Conservation (phyloP, 495 filamentous ascomycete species). For the Trichoderma virens region DNA sequence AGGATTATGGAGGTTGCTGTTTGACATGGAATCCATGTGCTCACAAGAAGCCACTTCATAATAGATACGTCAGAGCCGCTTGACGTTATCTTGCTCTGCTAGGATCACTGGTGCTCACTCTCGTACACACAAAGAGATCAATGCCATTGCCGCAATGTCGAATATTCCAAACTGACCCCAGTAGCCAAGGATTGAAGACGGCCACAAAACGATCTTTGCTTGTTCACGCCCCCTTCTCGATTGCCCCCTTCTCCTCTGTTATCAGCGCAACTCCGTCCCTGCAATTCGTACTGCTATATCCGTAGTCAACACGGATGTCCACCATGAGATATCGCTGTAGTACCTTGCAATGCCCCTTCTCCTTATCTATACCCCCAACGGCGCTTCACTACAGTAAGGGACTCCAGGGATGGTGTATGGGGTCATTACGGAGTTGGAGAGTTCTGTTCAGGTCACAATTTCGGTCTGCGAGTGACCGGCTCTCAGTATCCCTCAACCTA, state of each 20-base stretch:
- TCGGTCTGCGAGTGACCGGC: background rate
- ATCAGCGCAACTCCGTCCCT: background rate
- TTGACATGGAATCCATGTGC: no score
- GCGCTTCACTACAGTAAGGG: background rate
- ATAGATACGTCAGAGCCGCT: no score
- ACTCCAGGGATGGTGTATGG: background rate
- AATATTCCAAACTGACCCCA: background rate
- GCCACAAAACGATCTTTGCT: background rate
- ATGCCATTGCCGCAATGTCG: background rate
- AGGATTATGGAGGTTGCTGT: no score
- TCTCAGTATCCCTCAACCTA: background rate
- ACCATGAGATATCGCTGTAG: background rate
- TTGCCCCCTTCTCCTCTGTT: background rate
- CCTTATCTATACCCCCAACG: no score
- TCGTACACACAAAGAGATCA: background rate
- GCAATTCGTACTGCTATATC: no score
- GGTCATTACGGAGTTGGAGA: background rate
- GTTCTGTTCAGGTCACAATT: no score
- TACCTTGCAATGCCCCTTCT: background rate
- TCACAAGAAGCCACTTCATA: no score
- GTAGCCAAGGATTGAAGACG: background rate
- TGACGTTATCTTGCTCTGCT: no score
- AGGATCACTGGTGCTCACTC: no score
- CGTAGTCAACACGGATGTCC: no score
- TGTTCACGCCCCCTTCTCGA: background rate